Conservation (phyloP, 495 filamentous ascomycete genomes). For the Xylaria intraflava region DNA sequence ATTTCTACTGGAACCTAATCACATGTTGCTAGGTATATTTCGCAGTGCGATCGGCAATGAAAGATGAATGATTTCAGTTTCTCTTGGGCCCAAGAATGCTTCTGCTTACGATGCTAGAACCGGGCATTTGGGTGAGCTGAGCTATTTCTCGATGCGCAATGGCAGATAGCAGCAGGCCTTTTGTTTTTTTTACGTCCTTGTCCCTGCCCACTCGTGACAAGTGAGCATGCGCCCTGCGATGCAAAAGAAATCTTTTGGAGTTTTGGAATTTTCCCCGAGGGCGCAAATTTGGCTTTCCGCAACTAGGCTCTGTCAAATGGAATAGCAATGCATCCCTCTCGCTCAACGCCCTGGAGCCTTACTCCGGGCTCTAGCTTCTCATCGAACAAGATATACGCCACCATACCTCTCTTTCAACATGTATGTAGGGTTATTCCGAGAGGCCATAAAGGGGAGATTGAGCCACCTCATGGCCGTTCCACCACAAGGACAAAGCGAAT, state of each 20-base stretch:
- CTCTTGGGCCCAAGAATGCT: constrained; percentile 21
- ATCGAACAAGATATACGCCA: constrained; percentile 36
- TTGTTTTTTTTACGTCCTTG: constrained; percentile 17
- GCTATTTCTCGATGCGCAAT: constrained; percentile 17
- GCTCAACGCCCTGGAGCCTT: constrained; percentile 14
- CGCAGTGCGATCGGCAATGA: neutral
- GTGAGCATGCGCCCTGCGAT: constrained; percentile 9
- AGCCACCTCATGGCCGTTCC: constrained; percentile 32
- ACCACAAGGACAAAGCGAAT: constrained; percentile 36
- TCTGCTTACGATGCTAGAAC: constrained; percentile 20
- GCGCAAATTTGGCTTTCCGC: constrained; percentile 23
- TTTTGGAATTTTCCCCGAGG: constrained; percentile 27
- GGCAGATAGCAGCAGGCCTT: constrained; percentile 22
- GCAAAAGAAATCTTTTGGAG: constrained; percentile 31
- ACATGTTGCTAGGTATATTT: neutral
- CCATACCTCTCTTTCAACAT: constrained; percentile 27
- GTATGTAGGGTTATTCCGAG: constrained; percentile 25
- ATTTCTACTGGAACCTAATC: neutral
- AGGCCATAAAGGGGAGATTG: constrained; percentile 27
- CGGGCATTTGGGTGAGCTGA: constrained; percentile 4
- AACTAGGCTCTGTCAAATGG: constrained; percentile 19
- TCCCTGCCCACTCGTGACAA: constrained; percentile 7
- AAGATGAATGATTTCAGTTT: constrained; percentile 19
- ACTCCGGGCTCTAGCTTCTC: constrained; percentile 19
- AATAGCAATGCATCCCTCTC: constrained; percentile 24